A percentile compares a stretch with the other conserved stretches of the same genome.
These are phyloP conservation scores for Pelargonium nanum DNA, from an alignment of 345 rosid species.

Conservation along the genomic window DNA sequence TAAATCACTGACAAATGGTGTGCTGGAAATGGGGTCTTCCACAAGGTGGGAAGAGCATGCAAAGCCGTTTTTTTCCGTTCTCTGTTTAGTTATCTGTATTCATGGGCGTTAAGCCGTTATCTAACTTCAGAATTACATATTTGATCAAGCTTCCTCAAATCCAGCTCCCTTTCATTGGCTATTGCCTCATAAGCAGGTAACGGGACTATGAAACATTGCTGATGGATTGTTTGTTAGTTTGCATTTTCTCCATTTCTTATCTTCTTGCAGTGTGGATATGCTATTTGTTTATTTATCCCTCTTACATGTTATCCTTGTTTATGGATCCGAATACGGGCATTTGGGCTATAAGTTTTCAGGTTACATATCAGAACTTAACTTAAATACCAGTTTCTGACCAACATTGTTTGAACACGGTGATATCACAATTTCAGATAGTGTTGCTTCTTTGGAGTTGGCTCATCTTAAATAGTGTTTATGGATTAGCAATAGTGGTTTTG, in stretches of 20 bases:
- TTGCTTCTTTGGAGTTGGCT: background rate
- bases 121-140: background rate
- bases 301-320: background rate
- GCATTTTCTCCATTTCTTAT: background rate
- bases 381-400: conserved; percentile 3
- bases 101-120: background rate
- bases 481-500: background rate
- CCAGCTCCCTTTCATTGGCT: background rate
- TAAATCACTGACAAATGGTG: conserved; percentile 52
- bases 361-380: conserved; percentile 3
- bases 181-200: too few species aligned
- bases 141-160: background rate
- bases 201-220: too few species aligned
- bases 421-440: background rate
- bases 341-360: conserved; percentile 6
- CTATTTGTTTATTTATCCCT: background rate
- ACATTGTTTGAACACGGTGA: background rate
- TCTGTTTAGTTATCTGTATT: background rate
- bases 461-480: background rate
- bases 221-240: background rate
- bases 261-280: background rate
- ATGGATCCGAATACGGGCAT: background rate
- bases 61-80: conserved; percentile 30
- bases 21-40: conserved; percentile 54
- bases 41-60: conserved; percentile 91